A percentile compares a stretch with the other conserved stretches of the same genome.
These are phyloP conservation scores for Alopecurus myosuroides DNA, from an alignment of 176 grass and related monocot genomes.

Conservation along the genomic window DNA sequence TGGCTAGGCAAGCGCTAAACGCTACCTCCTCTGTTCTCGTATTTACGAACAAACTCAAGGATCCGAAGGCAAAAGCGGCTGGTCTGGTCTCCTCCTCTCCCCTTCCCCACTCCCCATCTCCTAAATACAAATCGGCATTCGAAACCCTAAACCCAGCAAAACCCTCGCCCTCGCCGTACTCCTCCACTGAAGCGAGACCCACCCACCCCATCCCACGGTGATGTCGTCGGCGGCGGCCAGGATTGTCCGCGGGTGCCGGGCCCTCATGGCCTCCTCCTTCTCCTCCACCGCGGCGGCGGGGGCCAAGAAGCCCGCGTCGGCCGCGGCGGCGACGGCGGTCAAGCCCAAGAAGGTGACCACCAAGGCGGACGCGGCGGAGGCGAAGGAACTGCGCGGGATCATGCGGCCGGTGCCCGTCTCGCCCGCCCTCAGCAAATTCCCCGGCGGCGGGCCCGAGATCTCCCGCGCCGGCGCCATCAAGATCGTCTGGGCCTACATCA, in stretches of 20 bases:
- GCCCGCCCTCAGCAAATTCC: slow-evolving; percentile 50
- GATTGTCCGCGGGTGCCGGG: slow-evolving; percentile 52
- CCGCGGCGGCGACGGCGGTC: not conserved
- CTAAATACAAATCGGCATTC: slow-evolving; percentile 23
- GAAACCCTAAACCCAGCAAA: slow-evolving; percentile 49
- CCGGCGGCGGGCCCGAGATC: slow-evolving; percentile 51
- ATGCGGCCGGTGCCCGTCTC: slow-evolving; percentile 45
- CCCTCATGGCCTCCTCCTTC: slow-evolving; percentile 34
- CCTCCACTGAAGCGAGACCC: not conserved
- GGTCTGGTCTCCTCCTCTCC: not conserved
- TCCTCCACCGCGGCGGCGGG: slow-evolving; percentile 37
- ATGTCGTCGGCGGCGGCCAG: slow-evolving; percentile 42
- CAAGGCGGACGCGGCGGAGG: not conserved
- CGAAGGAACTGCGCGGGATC: slow-evolving; percentile 31
- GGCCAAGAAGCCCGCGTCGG: not conserved
- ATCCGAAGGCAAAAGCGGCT: not conserved
- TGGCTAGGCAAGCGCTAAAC: too few species aligned
- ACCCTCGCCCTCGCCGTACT: slow-evolving; percentile 7
- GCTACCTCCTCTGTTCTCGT: too few species aligned
- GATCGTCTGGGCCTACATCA: slow-evolving; percentile 90
- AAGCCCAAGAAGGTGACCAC: not conserved
- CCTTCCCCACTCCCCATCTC: not conserved
- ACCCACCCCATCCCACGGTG: slow-evolving; percentile 10
- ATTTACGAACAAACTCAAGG: not conserved
- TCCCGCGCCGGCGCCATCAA: slow-evolving; percentile 51